These are phyloP conservation scores for Sindora glabra DNA, from an alignment of 306 rosid species.

Conservation along the genomic window DNA sequence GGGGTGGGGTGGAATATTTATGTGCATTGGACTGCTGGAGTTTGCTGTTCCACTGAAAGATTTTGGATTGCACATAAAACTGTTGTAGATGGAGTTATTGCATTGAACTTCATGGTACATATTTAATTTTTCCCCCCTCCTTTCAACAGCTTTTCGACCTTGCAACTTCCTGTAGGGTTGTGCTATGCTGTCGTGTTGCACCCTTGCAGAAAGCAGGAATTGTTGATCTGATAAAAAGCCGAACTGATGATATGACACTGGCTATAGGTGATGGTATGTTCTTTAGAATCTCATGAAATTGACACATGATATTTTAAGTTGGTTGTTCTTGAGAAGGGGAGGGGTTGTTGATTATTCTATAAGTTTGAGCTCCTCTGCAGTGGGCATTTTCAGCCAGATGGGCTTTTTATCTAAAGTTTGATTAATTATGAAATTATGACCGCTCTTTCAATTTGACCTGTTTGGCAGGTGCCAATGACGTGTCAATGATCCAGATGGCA, in stretches of 20 bases:
- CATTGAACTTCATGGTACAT: neutral
- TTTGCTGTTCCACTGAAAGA: constrained; percentile 1
- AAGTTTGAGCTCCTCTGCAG: neutral
- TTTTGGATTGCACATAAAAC: constrained; percentile 1
- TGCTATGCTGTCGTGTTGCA: constrained; percentile 97
- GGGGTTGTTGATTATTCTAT: neutral
- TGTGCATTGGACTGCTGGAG: neutral
- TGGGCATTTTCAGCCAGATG: constrained; percentile 1
- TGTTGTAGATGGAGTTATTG: constrained; percentile 3
- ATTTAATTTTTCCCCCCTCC: constrained; percentile 13
- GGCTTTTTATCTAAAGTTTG: neutral
- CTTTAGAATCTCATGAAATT: constrained; percentile 1
- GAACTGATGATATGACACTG: constrained; percentile 94
- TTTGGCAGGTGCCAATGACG: constrained; percentile 90
- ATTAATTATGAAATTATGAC: constrained; percentile 11
- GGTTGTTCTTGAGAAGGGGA: neutral
- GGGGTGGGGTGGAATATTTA: neutral
- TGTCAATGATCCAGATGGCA: constrained; percentile 99
- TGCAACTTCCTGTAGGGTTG: constrained; percentile 81
- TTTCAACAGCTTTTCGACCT: constrained; percentile 82
- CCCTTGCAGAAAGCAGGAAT: constrained; percentile 98
- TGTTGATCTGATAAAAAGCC: constrained; percentile 83
- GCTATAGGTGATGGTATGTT: constrained; percentile 95
- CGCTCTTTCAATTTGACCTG: neutral
- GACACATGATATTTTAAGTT: constrained; percentile 2